Conservation (phyloP, 2,329 filamentous ascomycete species). For the Botryotinia globosa region DNA sequence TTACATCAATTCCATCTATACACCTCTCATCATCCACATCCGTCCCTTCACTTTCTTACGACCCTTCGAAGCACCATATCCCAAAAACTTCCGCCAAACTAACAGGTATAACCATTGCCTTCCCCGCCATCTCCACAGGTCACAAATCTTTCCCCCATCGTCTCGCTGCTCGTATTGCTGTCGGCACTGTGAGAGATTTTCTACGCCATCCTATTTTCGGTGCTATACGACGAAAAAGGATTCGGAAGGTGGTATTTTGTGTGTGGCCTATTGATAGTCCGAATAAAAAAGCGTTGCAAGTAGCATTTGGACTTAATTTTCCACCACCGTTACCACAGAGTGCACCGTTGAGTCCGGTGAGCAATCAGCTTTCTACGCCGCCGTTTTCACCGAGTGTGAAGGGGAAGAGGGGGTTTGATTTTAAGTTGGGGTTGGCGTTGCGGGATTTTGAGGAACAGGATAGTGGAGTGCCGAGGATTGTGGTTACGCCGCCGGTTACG, state of each 20-base stretch:
- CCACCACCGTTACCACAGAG: not conserved
- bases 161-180: not conserved
- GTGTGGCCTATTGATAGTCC: slow-evolving; percentile 1
- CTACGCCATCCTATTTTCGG: not conserved
- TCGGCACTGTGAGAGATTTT: not conserved
- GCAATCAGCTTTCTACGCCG: not conserved
- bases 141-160: not conserved
- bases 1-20: not conserved
- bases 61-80: not conserved
- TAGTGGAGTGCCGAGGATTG: not conserved
- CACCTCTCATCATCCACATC: not conserved
- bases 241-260: not conserved
- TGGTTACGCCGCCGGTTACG: not conserved
- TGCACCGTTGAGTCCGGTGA: not conserved
- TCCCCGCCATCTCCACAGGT: not conserved
- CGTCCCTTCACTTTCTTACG: too few relatives aligned
- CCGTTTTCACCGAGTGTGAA: not conserved
- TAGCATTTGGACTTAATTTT: not conserved
- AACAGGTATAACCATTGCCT: not conserved
- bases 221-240: not conserved
- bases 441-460: not conserved
- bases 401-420: not conserved
- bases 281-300: not conserved
- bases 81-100: not conserved
- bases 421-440: not conserved